Base-by-base conservation (phyloP, 257 asterid species). In the Solanum ossicruentum region DNA sequence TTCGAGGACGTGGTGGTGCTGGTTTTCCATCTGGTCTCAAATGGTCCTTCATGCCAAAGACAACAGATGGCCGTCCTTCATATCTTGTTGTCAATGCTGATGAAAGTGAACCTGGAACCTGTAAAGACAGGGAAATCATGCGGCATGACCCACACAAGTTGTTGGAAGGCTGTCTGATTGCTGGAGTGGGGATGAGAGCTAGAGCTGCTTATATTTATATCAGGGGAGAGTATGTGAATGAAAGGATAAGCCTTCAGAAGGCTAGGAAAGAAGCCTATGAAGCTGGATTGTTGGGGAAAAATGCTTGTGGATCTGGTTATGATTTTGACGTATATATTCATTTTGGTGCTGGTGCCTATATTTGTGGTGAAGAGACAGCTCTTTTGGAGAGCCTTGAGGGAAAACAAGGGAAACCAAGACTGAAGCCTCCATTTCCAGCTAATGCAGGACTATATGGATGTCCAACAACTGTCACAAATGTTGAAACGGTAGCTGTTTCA, bases 391-490 rank as follows among this genome's bases (percentile, higher is more conserved):
- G 99, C 89, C 98, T 97, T 18, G 99, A 97, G 93, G 99, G 99
- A 15, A 97, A 95, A 85, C 99, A 95, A 91, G 99, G 99, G 36
- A 97, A 97, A 84, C 99, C 98, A 18, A 92, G 99, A 84, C 87
- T 95, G 94, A 95, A 97, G 94, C 99, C 99, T 86, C 99, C 98
- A 56, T 97, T 97, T 87, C 99, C 98, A 12, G 99, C 99, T 83
- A 97, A 95, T 86, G 89, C 99, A 3, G 99, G 99, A 67, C 91
- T 97, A 20, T 97, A 97, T 28, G 99, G 99, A 52, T 97, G 99
- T 88, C 99, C 99, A 16, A 94, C 98, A 7, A 97, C 99, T 1
- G 99, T 97, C 23, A 95, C 99, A 49, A 97, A 95, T 84, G 99
- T 95, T 49, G 99, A 97, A 88, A 97, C 99, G 20, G 98, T 95